phyloP scores from a whole-genome alignment of 345 rosid species.

The Abelmoschus esculentus region DNA sequence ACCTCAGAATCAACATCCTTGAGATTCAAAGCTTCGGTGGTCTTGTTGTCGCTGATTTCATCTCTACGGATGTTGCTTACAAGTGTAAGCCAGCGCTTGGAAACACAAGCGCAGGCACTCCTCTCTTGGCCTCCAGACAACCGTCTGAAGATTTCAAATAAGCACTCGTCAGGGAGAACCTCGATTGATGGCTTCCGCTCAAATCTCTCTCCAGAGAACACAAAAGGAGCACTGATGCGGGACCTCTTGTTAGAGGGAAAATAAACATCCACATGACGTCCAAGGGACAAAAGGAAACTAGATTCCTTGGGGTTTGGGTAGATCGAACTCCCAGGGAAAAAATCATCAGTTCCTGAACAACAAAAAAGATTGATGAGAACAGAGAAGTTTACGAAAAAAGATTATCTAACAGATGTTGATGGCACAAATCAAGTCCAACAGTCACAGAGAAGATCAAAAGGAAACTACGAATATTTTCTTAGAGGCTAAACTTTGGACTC shows the following conservation, averaged over 20 bases:
- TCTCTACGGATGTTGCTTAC: conserved; percentile 56
- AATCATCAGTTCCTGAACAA: conserved; percentile 59
- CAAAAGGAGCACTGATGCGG: conserved; percentile 60
- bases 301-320: conserved; percentile 71
- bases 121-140: conserved; percentile 66
- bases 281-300: conserved; percentile 53
- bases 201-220: conserved; percentile 43
- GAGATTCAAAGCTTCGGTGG: conserved; percentile 9
- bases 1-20: conserved; percentile 12
- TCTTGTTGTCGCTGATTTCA: conserved; percentile 35
- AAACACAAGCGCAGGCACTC: conserved; percentile 73
- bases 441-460: too few relatives aligned
- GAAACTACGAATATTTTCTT: background rate
- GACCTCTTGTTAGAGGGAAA: conserved; percentile 68
- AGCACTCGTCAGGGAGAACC: conserved; percentile 84
- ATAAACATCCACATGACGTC: conserved; percentile 59
- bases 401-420: background rate
- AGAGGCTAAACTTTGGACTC: background rate
- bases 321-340: conserved; percentile 55
- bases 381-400: background rate
- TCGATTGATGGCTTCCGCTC: conserved; percentile 61
- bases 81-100: conserved; percentile 83
- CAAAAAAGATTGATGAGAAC: conserved; percentile 3
- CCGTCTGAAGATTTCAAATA: conserved; percentile 79
- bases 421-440: too few relatives aligned